Conservation (phyloP, 2,329 filamentous ascomycete species). For the Trichocomaceae sp. region DNA sequence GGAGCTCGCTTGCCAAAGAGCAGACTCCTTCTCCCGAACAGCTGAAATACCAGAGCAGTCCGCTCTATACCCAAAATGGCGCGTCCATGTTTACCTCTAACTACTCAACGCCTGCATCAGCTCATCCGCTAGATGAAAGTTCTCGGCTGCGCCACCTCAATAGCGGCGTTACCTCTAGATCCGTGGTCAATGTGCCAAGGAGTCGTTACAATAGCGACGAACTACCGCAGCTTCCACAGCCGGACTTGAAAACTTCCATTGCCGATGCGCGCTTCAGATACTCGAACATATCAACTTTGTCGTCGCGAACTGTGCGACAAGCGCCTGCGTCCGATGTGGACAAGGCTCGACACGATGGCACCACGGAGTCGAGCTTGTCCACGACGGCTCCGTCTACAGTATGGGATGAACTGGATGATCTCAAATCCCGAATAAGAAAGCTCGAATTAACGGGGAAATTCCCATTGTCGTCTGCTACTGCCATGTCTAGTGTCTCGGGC, state of each 20-base stretch:
- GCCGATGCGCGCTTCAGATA: conserved; percentile 31
- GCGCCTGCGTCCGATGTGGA: conserved; percentile 27
- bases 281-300: conserved; percentile 25
- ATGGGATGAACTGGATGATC: conserved; percentile 94
- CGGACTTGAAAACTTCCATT: conserved; percentile 27
- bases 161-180: conserved; percentile 29
- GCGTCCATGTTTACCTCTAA: conserved; percentile 7
- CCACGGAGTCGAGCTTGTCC: conserved; percentile 73
- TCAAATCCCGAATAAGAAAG: conserved; percentile 87
- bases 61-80: conserved; percentile 5
- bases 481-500: conserved; percentile 64
- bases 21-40: conserved; percentile 13
- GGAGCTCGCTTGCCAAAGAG: conserved; percentile 12
- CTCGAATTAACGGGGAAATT: conserved; percentile 85
- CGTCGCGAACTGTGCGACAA: conserved; percentile 31
- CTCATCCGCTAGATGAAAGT: conserved; percentile 35
- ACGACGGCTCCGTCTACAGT: conserved; percentile 86
- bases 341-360: conserved; percentile 51
- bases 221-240: conserved; percentile 20
- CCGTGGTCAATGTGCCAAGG: conserved; percentile 30
- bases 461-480: conserved; percentile 72
- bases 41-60: conserved; percentile 21
- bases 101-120: conserved; percentile 27
- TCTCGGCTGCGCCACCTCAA: conserved; percentile 29
- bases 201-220: conserved; percentile 32